Percentiles rank a stretch among this genome's conserved stretches.
Evolutionary conservation across 75 land plant genomes (phyloP).

Genomic region (Cunninghamia lanceolata): DNA sequence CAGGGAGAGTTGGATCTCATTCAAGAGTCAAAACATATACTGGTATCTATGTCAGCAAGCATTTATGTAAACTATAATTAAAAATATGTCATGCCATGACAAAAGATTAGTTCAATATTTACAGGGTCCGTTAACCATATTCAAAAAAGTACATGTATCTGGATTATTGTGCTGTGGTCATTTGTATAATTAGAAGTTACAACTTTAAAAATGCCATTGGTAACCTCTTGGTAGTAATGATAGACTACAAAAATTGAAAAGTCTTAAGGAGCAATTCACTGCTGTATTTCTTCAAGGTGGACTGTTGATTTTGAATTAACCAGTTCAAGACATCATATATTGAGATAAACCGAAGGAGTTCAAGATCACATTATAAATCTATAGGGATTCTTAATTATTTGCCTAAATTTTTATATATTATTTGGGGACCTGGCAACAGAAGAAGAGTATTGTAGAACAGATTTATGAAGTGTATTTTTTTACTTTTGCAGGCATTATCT

Average conservation of each 20-base stretch:
- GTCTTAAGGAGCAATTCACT: neutral
- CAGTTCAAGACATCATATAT: neutral
- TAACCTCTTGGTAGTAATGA: neutral
- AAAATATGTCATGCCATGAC: neutral
- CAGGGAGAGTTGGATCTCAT: neutral
- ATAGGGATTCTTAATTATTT: neutral
- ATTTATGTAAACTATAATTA: neutral
- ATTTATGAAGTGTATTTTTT: neutral
- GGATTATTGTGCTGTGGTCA: neutral
- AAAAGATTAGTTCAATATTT: neutral
- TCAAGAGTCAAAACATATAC: neutral
- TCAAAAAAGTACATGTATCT: too few species aligned
- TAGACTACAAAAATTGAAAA: neutral
- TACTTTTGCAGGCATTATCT: constrained; percentile 74
- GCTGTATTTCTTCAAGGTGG: neutral
- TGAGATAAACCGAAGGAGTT: neutral
- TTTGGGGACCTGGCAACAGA: neutral
- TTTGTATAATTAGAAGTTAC: neutral
- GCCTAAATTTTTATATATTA: neutral
- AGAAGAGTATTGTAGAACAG: neutral
- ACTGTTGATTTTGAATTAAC: neutral
- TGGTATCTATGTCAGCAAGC: neutral
- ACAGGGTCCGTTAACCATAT: neutral
- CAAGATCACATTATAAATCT: neutral
- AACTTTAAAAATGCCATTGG: neutral